phyloP scores from a whole-genome alignment of 495 filamentous ascomycete species.

The Copromyces sp. region DNA sequence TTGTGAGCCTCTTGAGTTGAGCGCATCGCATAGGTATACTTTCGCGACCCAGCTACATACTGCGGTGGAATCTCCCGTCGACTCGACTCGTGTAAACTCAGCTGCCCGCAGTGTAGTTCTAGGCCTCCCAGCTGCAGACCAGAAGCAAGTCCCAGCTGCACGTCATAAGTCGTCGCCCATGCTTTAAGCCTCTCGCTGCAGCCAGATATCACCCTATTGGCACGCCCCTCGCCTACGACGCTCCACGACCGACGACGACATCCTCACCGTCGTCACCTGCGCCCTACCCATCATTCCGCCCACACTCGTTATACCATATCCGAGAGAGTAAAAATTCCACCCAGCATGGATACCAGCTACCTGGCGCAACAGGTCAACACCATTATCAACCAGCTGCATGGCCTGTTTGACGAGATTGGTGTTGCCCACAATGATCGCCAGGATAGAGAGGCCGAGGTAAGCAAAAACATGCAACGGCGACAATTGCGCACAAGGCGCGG shows the following conservation, averaged over 20 bases:
- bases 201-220: background rate
- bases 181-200: background rate
- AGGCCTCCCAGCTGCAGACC: background rate
- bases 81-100: background rate
- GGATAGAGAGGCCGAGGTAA: constrained; percentile 71
- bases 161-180: background rate
- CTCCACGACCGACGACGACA: background rate
- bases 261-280: background rate
- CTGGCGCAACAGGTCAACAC: constrained; percentile 87
- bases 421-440: constrained; percentile 85
- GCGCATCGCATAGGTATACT: background rate
- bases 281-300: background rate
- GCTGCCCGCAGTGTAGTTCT: background rate
- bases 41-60: background rate
- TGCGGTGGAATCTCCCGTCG: background rate
- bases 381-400: constrained; percentile 83
- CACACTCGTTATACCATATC: background rate
- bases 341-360: constrained; percentile 77
- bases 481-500: background rate
- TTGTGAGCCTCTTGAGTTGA: background rate
- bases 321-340: background rate
- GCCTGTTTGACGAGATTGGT: constrained; percentile 92
- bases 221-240: background rate
- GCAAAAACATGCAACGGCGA: background rate
- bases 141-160: background rate